Evolutionary conservation across 768 basidiomycete species (phyloP).

Genomic region (Dioszegia hungarica): DNA sequence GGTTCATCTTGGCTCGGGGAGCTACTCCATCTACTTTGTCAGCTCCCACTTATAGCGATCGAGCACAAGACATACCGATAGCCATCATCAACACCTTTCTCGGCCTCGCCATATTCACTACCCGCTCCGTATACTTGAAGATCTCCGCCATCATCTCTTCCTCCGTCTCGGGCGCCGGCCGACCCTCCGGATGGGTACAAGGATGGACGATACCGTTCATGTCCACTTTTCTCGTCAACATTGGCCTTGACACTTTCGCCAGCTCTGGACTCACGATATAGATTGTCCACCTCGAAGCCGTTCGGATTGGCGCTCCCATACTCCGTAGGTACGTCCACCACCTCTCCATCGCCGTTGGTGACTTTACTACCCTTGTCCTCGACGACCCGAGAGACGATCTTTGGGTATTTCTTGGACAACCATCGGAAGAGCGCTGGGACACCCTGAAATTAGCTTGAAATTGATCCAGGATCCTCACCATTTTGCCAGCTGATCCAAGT

Average conservation of each 20-base stretch:
- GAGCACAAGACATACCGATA: slow-evolving; percentile 63
- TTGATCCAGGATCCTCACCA: not conserved
- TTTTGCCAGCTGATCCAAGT: no score
- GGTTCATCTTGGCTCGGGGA: slow-evolving; percentile 99
- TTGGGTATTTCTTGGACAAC: slow-evolving; percentile 98
- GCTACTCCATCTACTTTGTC: slow-evolving; percentile 81
- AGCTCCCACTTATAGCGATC: no score
- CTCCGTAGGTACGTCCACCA: slow-evolving; percentile 69
- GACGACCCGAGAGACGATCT: slow-evolving; percentile 66
- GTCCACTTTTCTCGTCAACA: no score
- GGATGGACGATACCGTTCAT: slow-evolving; percentile 99
- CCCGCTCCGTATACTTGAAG: slow-evolving; percentile 92
- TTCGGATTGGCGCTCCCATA: slow-evolving; percentile 76
- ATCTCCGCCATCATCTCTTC: slow-evolving; percentile 99
- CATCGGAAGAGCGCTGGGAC: slow-evolving; percentile 97
- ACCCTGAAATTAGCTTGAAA: slow-evolving; percentile 57
- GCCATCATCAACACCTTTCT: slow-evolving; percentile 97
- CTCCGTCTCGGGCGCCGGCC: slow-evolving; percentile 96
- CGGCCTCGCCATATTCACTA: slow-evolving; percentile 94
- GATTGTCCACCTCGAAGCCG: slow-evolving; percentile 86
- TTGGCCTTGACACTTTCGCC: no score
- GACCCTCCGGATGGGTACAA: slow-evolving; percentile 95
- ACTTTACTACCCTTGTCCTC: slow-evolving; percentile 74
- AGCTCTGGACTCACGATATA: slow-evolving; percentile 57
- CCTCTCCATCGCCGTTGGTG: slow-evolving; percentile 60